Evolutionary conservation across 2,329 filamentous ascomycete species (phyloP), one percentile per base, ranked within the genome.

Genomic region (Colletotrichum sp.): DNA sequence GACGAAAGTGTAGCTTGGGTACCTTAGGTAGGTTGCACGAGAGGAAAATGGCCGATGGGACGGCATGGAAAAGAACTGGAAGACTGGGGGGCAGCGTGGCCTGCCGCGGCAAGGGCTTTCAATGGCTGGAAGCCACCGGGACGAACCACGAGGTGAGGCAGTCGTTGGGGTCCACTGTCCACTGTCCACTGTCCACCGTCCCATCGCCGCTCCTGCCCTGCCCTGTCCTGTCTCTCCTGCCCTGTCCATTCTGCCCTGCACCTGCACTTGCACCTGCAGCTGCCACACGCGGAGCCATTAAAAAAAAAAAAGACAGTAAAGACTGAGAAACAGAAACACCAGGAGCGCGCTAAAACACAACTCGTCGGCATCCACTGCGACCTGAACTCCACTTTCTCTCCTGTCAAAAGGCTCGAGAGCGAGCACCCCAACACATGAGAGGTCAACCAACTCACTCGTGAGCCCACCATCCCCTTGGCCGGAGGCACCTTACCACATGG

Each of bases 271-370:
- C 57, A 68, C 69, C 70, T 76, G 73, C 73, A 76, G 64, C 64
- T 75, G 57, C 24, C 71, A 62, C 65, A 64, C 69, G 68, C 71
- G 73, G 68, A 76, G 70, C 63, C 52, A 39, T 68, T 16, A 13
- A 7, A 21, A 21, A 49, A 44, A 44, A 49, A 49, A 49, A 49
- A 10, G 39, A 12, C 39, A 49, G 39, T 3, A n/a, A 49, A n/a
- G 44, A 49, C 44, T 49, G 44, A 68, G 49, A 64, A 69, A 65
- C 73, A 55, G 70, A 73, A 73, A 73, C 72, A 75, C 67, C 62
- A 71, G 59, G 34, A 69, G 73, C 59, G 49, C 70, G 70, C 73
- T 76, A 76, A 76, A 76, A 76, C 73, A 76, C 57, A n/a, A 64
- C 32, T 62, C 59, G 64, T 76, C 57, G 57, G 64, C 64, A 75